These are phyloP conservation scores for Cutaneotrichosporon dermatis DNA, from an alignment of 1,284 basidiomycete species.

Conservation along the genomic window DNA sequence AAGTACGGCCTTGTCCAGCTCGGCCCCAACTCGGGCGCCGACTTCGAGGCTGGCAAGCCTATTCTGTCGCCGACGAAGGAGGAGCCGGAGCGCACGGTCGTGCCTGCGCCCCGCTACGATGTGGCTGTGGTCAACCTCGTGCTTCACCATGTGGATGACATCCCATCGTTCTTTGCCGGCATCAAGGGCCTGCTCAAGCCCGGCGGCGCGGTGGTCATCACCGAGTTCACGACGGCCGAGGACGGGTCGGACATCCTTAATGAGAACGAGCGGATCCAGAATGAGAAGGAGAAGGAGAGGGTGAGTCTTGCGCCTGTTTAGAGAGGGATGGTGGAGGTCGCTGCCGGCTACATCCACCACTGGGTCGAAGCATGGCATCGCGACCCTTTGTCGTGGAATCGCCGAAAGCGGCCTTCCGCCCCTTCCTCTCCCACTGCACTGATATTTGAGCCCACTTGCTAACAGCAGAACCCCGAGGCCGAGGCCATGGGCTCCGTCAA, in stretches of 20 bases:
- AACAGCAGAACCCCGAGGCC: neutral
- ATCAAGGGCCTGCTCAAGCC: conserved; percentile 13
- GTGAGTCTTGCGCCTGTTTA: no score
- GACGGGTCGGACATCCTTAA: conserved; percentile 14
- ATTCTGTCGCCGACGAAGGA: conserved; percentile 21
- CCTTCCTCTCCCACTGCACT: no score
- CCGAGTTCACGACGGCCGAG: conserved; percentile 17
- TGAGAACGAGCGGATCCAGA: neutral
- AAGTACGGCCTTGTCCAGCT: conserved; percentile 22
- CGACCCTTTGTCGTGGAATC: no score
- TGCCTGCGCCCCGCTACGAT: conserved; percentile 24
- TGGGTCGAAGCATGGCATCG: neutral
- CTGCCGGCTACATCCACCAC: no score
- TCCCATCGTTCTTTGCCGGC: conserved; percentile 9
- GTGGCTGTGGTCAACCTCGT: conserved; percentile 34
- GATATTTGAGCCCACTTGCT: neutral
- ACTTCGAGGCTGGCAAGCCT: conserved; percentile 11
- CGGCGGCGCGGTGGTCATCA: conserved; percentile 12
- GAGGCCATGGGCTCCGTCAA: conserved; percentile 23
- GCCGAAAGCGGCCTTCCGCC: no score
- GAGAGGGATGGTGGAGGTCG: no score
- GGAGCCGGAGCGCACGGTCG: conserved; percentile 15
- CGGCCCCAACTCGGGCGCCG: conserved; percentile 11
- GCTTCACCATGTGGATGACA: conserved; percentile 34
- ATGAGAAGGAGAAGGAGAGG: neutral